Evolutionary conservation across 2,329 filamentous ascomycete species (phyloP).

Genomic region (Neopestalotiopsis clavispora): DNA sequence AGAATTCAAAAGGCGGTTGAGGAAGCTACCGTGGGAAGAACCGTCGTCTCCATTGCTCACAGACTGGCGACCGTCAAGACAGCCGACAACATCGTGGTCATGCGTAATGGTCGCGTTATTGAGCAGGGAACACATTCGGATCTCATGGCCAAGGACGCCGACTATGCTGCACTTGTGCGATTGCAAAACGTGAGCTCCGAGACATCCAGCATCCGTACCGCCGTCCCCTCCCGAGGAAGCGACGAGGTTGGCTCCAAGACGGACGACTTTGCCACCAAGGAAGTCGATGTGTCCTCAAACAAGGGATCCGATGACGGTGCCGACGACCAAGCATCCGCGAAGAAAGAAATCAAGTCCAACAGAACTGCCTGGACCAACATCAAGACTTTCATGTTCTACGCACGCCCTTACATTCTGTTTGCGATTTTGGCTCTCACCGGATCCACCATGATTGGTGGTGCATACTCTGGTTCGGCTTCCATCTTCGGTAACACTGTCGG

Average conservation of each 20-base stretch:
- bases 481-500: conserved; percentile 58
- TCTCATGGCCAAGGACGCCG: conserved; percentile 48
- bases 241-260: conserved; percentile 45
- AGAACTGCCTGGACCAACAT: conserved; percentile 42
- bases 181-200: conserved; percentile 39
- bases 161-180: conserved; percentile 37
- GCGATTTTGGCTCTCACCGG: conserved; percentile 46
- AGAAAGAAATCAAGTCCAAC: conserved; percentile 17
- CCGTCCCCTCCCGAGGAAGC: conserved; percentile 31
- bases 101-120: conserved; percentile 62
- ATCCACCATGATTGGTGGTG: conserved; percentile 59
- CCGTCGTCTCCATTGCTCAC: conserved; percentile 71
- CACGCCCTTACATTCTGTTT: conserved; percentile 44
- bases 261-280: conserved; percentile 20
- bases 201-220: conserved; percentile 36
- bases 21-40: conserved; percentile 46
- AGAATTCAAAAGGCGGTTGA: conserved; percentile 46
- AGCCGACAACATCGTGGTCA: conserved; percentile 69
- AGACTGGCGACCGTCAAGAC: conserved; percentile 63
- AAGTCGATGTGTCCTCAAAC: conserved; percentile 22
- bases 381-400: conserved; percentile 41
- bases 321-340: conserved; percentile 19
- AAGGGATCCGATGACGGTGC: conserved; percentile 16
- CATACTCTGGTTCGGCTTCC: conserved; percentile 58
- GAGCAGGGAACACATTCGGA: conserved; percentile 67